Evolutionary conservation across 805 yeast species (phyloP).

Genomic region (Blastobotrys muscicola): DNA sequence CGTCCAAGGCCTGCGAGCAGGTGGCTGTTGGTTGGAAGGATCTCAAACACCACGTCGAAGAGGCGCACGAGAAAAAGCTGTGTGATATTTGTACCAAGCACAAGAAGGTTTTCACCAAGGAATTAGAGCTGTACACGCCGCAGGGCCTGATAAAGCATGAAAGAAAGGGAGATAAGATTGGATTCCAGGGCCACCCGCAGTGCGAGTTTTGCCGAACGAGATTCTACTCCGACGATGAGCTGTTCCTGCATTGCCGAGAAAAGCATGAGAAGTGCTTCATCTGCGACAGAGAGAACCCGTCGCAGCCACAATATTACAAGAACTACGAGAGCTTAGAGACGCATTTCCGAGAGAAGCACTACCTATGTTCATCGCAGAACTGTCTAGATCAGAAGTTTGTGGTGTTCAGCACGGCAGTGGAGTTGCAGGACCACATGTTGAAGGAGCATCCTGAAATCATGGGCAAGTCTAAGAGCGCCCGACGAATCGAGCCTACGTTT

Average conservation of each 20-base stretch:
- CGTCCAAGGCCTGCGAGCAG: constrained; percentile 32
- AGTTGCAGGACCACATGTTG: constrained; percentile 78
- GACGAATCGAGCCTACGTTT: constrained; percentile 14
- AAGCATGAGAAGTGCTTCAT: constrained; percentile 83
- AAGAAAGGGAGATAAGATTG: constrained; percentile 54
- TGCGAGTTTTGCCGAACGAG: constrained; percentile 75
- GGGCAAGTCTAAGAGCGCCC: constrained; percentile 31
- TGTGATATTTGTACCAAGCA: constrained; percentile 73
- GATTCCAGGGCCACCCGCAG: constrained; percentile 81
- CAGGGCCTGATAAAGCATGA: constrained; percentile 64
- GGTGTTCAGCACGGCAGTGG: constrained; percentile 80
- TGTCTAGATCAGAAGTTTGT: constrained; percentile 89
- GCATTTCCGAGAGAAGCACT: constrained; percentile 71
- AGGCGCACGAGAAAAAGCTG: constrained; percentile 48
- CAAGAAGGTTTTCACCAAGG: constrained; percentile 69
- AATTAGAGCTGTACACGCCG: constrained; percentile 51
- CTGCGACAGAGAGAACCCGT: constrained; percentile 56
- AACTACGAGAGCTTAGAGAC: constrained; percentile 64
- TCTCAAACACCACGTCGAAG: constrained; percentile 54
- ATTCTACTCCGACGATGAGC: constrained; percentile 83
- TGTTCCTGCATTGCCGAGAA: constrained; percentile 71
- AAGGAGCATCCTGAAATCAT: constrained; percentile 63
- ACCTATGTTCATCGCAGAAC: constrained; percentile 59
- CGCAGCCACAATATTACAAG: constrained; percentile 63
- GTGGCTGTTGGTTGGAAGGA: constrained; percentile 43